These are phyloP conservation scores for Geum urbanum DNA, from an alignment of 306 rosid genomes.

Conservation along the genomic window DNA sequence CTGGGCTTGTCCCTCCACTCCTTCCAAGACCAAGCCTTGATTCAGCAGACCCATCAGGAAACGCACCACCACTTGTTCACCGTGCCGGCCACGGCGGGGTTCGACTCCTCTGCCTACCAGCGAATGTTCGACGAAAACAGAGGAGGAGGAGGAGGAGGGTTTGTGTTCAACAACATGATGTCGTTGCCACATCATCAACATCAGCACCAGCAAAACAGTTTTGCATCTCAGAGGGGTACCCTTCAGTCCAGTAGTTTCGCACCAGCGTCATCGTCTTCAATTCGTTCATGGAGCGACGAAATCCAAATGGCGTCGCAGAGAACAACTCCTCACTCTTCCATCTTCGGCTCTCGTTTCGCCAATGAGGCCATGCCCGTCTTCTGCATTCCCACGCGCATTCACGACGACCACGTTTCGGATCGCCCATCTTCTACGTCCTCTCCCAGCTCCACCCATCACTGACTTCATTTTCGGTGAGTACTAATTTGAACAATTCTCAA, in stretches of 20 bases:
- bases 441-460: conserved; percentile 52
- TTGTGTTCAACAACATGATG: conserved; percentile 30
- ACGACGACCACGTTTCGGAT: conserved; percentile 45
- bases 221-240: conserved; percentile 51
- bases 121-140: conserved; percentile 26
- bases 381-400: conserved; percentile 51
- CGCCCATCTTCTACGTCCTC: conserved; percentile 52
- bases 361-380: conserved; percentile 42
- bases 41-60: conserved; percentile 23
- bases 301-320: conserved; percentile 35
- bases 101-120: conserved; percentile 40
- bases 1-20: conserved; percentile 76
- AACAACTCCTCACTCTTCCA: conserved; percentile 41
- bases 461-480: conserved; percentile 17
- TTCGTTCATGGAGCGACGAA: conserved; percentile 53
- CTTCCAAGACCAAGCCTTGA: conserved; percentile 43
- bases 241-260: conserved; percentile 69
- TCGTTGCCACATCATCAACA: conserved; percentile 17
- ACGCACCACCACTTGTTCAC: conserved; percentile 31
- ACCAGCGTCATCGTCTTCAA: conserved; percentile 24
- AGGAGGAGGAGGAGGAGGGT: conserved; percentile 18
- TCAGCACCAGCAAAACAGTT: conserved; percentile 9
- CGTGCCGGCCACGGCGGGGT: conserved; percentile 36
- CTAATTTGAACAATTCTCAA: neutral
- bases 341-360: conserved; percentile 46